Evolutionary conservation across 805 yeast species (phyloP), one percentile per base, ranked within the genome.

Genomic region (Metschnikowia sp.): DNA sequence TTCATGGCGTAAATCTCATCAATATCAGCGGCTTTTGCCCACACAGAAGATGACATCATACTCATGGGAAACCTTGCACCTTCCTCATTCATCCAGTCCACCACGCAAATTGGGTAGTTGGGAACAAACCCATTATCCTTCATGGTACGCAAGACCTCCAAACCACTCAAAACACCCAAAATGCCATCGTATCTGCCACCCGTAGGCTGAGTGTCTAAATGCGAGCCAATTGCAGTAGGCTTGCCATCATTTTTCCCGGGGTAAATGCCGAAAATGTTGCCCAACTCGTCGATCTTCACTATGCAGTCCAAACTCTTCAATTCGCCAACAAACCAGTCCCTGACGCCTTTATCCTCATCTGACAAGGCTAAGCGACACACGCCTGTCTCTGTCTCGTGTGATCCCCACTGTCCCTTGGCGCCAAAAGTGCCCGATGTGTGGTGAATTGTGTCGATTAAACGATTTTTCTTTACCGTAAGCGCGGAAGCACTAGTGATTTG

Each of bases 151-250:
- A 84, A 63, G 5, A 84, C 82, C 63, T 84, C 88, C 39, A 84
- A 65, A 1, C 88, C 89, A 9, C 84, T 65, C 39, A 83, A 66
- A 5, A 84, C 89, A 15, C 91, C 91, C 33, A 74, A 71, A 35
- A 84, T 79, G 39, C 90, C 91, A 58, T 84, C 91, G 56, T 84
- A 84, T 50, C 88, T 71, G 10, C 91, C 90, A 35, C 90, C 91
- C 8, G 84, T 22, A 30, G 90, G 90, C 64, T 84, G 90, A 0
- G 91, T 84, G 56, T 84, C 91, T 48, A 84, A 65, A 63, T 84
- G 90, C 0, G 88, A 83, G 0, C 90, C 90, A 50, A 84, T 81
- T 12, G 79, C 88, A 1, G 82, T 82, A 12, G 89, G 85, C 3
- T 73, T 61, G 1, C 72, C 74, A 1, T 45, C 50, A 8, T 60